Conservation (phyloP, 345 rosid species). For the Salix brachista region DNA sequence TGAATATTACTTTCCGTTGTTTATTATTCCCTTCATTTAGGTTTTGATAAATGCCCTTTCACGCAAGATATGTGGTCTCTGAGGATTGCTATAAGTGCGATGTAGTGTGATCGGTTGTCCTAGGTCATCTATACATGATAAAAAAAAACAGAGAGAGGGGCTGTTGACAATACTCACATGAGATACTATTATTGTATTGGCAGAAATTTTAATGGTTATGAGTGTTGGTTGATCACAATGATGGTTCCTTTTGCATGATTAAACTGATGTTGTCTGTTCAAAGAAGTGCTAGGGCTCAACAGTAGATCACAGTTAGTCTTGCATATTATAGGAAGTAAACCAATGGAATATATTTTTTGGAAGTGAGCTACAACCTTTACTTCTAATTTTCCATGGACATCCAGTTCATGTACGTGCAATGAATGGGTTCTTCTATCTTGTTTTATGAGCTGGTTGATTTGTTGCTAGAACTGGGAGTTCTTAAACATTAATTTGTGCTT, state of each 20-base stretch:
- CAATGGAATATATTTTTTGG: slow-evolving; percentile 21
- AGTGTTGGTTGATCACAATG: not conserved
- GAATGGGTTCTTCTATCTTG: not conserved
- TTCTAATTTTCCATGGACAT: not conserved
- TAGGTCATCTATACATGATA: not conserved
- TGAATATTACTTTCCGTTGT: not conserved
- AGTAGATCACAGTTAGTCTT: slow-evolving; percentile 8
- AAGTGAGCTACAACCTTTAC: slow-evolving; percentile 23
- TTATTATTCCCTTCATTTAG: not conserved
- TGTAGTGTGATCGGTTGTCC: not conserved
- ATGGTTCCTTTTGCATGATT: slow-evolving; percentile 5
- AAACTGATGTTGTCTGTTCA: slow-evolving; percentile 11
- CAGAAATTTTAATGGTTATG: not conserved
- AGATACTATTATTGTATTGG: not conserved
- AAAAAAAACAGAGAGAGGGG: not conserved
- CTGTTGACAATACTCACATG: not conserved
- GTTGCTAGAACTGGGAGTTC: not conserved
- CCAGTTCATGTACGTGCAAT: not conserved
- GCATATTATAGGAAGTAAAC: not conserved
- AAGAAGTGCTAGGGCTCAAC: slow-evolving; percentile 12
- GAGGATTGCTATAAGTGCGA: not conserved
- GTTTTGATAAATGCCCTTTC: not conserved
- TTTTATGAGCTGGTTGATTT: not conserved
- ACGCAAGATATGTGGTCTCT: not conserved
- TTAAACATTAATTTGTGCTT: not conserved